Conservation (phyloP, 768 basidiomycete genomes). For the Mycena epipterygia region DNA sequence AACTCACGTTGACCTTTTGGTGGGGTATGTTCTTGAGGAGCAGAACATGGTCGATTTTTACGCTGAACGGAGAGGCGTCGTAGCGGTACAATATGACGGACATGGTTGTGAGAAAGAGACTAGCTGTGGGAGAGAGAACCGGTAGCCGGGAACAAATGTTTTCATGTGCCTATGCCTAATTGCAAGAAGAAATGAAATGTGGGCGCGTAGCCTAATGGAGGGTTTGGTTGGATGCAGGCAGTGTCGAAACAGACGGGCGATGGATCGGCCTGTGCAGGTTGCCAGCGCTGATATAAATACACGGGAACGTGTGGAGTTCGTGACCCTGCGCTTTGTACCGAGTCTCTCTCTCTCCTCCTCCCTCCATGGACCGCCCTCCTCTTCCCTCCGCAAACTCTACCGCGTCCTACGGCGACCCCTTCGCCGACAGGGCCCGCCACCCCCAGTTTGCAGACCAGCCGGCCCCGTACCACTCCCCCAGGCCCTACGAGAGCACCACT, state of each 20-base stretch:
- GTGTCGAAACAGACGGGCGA: too few relatives aligned
- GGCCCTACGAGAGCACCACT: constrained; percentile 70
- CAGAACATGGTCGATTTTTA: constrained; percentile 61
- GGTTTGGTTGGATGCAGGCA: too few relatives aligned
- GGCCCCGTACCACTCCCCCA: constrained; percentile 57
- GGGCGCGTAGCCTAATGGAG: too few relatives aligned
- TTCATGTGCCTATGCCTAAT: background rate
- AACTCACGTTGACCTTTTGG: constrained; percentile 59
- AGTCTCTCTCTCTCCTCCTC: background rate
- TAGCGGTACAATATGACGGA: constrained; percentile 66
- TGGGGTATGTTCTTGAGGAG: constrained; percentile 64
- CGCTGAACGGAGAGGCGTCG: constrained; percentile 61
- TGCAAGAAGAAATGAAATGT: background rate
- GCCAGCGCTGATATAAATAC: too few relatives aligned
- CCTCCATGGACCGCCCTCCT: constrained; percentile 57
- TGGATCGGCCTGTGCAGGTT: too few relatives aligned
- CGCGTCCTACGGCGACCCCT: constrained; percentile 74
- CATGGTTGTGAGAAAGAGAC: constrained; percentile 4
- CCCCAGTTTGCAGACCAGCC: constrained; percentile 73
- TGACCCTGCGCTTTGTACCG: too few relatives aligned
- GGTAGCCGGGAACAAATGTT: constrained; percentile 26
- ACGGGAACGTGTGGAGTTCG: too few relatives aligned
- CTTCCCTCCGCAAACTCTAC: constrained; percentile 52
- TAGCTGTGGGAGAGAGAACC: constrained; percentile 22
- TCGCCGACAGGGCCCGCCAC: constrained; percentile 75